Conservation (phyloP, 2,329 filamentous ascomycete genomes). For the Diaporthe velutina region DNA sequence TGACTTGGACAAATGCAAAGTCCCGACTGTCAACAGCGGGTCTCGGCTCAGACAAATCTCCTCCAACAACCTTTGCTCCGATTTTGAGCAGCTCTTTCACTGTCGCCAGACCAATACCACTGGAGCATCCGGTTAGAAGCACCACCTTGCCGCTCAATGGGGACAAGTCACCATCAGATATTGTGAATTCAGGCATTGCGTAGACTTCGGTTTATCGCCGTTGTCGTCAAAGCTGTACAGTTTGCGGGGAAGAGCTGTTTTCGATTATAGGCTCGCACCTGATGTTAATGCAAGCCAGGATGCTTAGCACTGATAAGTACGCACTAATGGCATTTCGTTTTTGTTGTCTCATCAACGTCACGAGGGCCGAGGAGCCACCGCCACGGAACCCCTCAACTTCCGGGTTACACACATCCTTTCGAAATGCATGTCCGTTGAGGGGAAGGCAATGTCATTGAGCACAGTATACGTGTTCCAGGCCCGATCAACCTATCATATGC, state of each 20-base stretch:
- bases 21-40: not conserved
- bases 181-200: constrained; percentile 8
- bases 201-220: not conserved
- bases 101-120: constrained; percentile 17
- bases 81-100: not conserved
- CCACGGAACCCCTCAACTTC: not conserved
- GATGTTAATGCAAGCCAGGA: not conserved
- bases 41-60: not conserved
- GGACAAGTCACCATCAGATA: constrained; percentile 3
- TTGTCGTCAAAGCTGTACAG: not conserved
- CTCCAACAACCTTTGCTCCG: constrained; percentile 14
- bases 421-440: not conserved
- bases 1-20: not conserved
- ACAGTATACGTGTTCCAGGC: not conserved
- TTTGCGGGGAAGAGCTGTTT: not conserved
- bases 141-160: constrained; percentile 8
- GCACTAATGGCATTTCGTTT: no score
- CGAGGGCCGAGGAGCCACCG: not conserved
- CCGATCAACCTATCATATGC: not conserved
- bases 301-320: not conserved
- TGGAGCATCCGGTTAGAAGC: constrained; percentile 2
- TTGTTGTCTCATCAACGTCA: not conserved
- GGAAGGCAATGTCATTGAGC: not conserved
- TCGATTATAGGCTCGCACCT: no score
- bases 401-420: not conserved